Conservation (phyloP, 1,139 yeast genomes). For the Candida dubliniensis region DNA sequence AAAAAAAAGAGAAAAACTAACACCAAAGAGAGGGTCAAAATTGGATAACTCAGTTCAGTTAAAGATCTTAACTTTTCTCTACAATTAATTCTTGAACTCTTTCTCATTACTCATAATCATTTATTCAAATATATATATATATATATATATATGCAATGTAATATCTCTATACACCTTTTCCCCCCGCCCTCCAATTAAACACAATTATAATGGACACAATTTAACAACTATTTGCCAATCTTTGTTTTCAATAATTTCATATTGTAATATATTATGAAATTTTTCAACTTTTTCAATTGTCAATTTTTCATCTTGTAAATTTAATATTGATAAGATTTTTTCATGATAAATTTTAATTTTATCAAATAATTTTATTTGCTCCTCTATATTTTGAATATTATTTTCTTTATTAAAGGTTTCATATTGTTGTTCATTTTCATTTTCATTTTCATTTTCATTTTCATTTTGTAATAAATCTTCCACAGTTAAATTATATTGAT, state of each 20-base stretch:
- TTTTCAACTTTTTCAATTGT: constrained; percentile 11
- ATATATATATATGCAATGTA: no score
- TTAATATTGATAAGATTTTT: constrained; percentile 13
- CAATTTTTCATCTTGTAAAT: constrained; percentile 10
- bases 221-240: constrained; percentile 7
- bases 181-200: no score
- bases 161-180: no score
- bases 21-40: no score
- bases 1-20: no score
- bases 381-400: no score
- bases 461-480: constrained; percentile 11
- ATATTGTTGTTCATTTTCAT: not conserved
- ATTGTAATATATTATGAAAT: constrained; percentile 11
- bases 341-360: constrained; percentile 11
- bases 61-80: no score
- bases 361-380: constrained; percentile 1
- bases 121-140: no score
- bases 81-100: no score
- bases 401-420: not conserved
- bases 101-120: no score
- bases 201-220: not conserved
- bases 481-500: constrained; percentile 15
- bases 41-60: no score
- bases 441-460: not conserved
- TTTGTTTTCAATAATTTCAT: constrained; percentile 10